phyloP scores from a whole-genome alignment of 768 basidiomycete species.

The Lactarius pseudohatsudake region DNA sequence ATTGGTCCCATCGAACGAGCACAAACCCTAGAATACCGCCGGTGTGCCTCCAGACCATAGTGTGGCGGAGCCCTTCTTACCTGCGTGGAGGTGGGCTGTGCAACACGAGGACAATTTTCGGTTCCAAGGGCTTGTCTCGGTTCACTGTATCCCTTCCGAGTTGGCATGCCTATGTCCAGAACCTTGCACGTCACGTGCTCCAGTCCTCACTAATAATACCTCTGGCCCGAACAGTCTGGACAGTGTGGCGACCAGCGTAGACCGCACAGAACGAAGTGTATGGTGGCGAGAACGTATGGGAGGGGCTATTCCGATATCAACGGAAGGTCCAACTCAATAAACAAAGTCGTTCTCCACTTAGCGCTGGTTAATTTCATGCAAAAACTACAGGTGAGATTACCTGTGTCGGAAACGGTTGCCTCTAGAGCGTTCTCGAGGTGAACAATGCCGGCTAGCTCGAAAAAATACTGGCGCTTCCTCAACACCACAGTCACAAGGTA shows the following conservation, averaged over 20 bases:
- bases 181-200: background rate
- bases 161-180: background rate
- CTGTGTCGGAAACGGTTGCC: conserved; percentile 12
- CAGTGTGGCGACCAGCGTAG: background rate
- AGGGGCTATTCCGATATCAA: background rate
- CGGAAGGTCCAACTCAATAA: background rate
- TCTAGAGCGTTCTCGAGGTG: background rate
- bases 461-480: conserved; percentile 11
- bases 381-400: conserved; percentile 1
- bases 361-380: background rate
- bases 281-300: background rate
- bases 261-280: background rate
- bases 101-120: background rate
- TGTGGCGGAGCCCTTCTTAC: background rate
- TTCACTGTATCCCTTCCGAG: conserved; percentile 10
- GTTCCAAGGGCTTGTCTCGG: background rate
- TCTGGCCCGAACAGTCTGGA: background rate
- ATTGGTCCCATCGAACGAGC: background rate
- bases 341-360: background rate
- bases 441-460: conserved; percentile 11
- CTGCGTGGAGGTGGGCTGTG: conserved; percentile 5
- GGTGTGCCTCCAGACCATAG: background rate
- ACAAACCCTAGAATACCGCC: background rate
- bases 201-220: background rate
- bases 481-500: conserved; percentile 14